Base-by-base conservation (phyloP, 345 rosid genomes). In the Heritiera littoralis region DNA sequence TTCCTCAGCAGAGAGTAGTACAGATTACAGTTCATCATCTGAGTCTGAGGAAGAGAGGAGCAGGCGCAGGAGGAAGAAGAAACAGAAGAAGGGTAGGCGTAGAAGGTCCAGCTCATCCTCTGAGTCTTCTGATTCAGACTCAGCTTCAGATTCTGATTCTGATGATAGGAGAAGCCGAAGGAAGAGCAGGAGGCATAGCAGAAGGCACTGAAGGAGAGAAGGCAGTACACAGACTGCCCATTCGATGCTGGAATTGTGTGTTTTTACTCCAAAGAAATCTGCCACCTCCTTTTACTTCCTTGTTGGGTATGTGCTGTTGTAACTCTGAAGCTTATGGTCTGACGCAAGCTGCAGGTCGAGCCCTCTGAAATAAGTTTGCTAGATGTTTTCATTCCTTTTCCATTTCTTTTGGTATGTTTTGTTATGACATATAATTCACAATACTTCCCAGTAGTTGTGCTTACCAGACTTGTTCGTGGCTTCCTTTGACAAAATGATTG, bases 1-100 rank as follows among this genome's bases (percentile, higher is more conserved):
- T 46, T 92, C 95, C 55, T 91, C 90, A 0, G 88, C 77, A 74
- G 92, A 87, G 84, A 90, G 91, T 68, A 92, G 97, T 69, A 89
- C 90, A 0, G 87, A 75, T 12, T 87, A 84, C 82, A 88, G 92
- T 45, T 96, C 98, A 9, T 92, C 97, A 0, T 86, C 95, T 9
- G 95, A 93, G 18, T 95, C 97, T 0, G 95, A 86, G 83, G 97
- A 90, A 72, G 89, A 89, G 85, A 89, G 93, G 82, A 81, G 90
- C 71, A 80, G 81, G 45, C 76, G 85, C 76, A 94, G 89, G 86
- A 92, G 80, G 86, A 94, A 88, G 80, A 93, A 82, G 85, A 91
- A 89, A 86, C 89, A 88, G 89, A 91, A 88, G 90, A 86, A 80
- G 76, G 76, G 85, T 69, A 84, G 84, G 65, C 83, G 83, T 49